Conservation (phyloP, 352 stramenopile species). For the Saprolegnia diclina region DNA sequence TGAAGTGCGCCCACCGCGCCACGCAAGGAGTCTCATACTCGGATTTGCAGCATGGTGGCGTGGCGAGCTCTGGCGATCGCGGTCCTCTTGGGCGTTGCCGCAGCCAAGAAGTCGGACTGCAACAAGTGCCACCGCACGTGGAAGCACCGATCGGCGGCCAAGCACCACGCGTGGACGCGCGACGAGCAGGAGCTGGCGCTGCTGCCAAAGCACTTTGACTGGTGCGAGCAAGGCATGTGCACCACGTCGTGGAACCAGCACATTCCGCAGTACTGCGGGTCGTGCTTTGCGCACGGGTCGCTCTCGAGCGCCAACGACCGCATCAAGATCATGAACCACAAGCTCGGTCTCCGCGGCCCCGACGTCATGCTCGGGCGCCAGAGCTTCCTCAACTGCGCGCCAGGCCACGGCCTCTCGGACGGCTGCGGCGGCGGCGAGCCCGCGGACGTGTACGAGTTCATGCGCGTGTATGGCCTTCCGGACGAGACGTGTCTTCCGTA, state of each 20-base stretch:
- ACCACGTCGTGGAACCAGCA: constrained; percentile 80
- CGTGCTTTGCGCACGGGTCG: constrained; percentile 70
- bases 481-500: constrained; percentile 78
- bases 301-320: constrained; percentile 72
- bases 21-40: not conserved
- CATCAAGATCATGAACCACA: constrained; percentile 74
- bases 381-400: constrained; percentile 77
- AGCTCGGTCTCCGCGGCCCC: constrained; percentile 47
- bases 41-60: constrained; percentile 2
- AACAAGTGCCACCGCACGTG: constrained; percentile 15
- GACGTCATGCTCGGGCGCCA: constrained; percentile 79
- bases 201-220: constrained; percentile 83
- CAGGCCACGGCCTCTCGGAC: constrained; percentile 53
- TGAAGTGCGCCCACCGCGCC: constrained; percentile 1
- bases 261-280: constrained; percentile 83
- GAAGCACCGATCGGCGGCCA: constrained; percentile 3
- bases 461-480: constrained; percentile 59
- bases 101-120: not conserved
- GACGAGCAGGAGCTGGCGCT: constrained; percentile 32
- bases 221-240: constrained; percentile 76
- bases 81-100: not conserved
- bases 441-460: constrained; percentile 75
- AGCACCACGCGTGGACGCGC: not conserved
- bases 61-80: not conserved
- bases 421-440: constrained; percentile 68